These are phyloP conservation scores for Sechiopsis laciniata DNA, from an alignment of 306 rosid species.

Conservation along the genomic window DNA sequence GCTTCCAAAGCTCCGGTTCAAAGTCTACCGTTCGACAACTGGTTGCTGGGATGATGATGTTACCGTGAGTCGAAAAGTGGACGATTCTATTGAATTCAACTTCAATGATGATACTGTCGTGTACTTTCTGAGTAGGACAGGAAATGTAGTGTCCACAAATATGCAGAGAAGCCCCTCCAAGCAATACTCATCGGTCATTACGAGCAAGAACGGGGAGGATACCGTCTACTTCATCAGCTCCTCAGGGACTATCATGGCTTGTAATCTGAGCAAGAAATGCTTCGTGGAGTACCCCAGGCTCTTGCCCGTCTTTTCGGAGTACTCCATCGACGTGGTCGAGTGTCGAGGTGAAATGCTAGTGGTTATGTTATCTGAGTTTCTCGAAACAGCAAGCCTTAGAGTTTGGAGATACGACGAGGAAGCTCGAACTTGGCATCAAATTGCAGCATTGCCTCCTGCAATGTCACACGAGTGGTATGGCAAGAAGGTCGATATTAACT, in stretches of 20 bases:
- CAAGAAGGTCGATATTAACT: conserved; percentile 84
- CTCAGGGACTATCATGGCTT: conserved; percentile 60
- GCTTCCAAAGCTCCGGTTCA: conserved; percentile 49
- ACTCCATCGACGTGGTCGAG: conserved; percentile 81
- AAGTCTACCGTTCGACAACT: conserved; percentile 43
- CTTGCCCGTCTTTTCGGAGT: conserved; percentile 68
- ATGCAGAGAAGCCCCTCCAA: conserved; percentile 93
- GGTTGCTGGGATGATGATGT: conserved; percentile 66
- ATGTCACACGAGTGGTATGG: conserved; percentile 92
- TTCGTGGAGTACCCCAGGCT: conserved; percentile 74
- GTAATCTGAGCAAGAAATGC: conserved; percentile 53
- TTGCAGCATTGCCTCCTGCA: conserved; percentile 79
- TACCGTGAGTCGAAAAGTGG: conserved; percentile 36
- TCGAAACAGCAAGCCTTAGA: conserved; percentile 67
- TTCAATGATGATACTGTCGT: conserved; percentile 59
- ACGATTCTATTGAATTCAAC: conserved; percentile 33
- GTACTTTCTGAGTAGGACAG: conserved; percentile 78
- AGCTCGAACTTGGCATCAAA: conserved; percentile 57
- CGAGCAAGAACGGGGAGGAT: conserved; percentile 49
- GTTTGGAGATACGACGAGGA: conserved; percentile 68
- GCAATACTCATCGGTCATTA: conserved; percentile 75
- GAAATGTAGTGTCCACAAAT: conserved; percentile 75
- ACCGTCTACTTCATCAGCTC: conserved; percentile 63
- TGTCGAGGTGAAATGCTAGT: conserved; percentile 68
- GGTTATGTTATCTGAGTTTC: conserved; percentile 69